These are phyloP conservation scores for Acer negundo DNA, from an alignment of 345 rosid species.

Conservation along the genomic window DNA sequence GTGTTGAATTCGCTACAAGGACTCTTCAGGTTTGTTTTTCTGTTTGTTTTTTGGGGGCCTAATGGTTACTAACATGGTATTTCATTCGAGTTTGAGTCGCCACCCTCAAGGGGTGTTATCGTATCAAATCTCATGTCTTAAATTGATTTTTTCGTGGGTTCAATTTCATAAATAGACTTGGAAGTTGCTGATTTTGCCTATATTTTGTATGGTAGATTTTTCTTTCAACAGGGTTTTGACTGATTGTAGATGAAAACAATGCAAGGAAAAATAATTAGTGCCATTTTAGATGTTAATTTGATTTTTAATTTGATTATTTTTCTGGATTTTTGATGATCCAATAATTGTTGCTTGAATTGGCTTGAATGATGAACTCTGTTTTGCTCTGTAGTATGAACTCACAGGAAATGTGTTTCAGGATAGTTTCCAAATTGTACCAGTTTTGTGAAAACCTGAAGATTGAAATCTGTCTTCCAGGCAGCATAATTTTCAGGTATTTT, in stretches of 20 bases:
- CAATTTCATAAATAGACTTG: neutral
- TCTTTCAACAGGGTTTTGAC: neutral
- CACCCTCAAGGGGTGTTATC: too few species aligned
- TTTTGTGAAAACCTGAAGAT: neutral
- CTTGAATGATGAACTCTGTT: too few species aligned
- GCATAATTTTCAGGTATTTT: neutral
- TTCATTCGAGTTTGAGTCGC: too few species aligned
- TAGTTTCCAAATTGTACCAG: too few species aligned
- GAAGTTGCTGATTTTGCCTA: neutral
- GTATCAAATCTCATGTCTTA: too few species aligned
- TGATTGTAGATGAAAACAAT: neutral
- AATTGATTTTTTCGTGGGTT: too few species aligned
- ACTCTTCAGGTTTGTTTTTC: conserved; percentile 51
- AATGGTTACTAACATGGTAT: too few species aligned
- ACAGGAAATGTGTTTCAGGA: too few species aligned
- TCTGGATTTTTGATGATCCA: neutral
- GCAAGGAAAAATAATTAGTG: neutral
- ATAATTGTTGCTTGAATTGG: neutral
- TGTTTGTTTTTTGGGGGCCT: too few species aligned
- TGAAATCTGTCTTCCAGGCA: neutral
- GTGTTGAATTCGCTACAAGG: conserved; percentile 73
- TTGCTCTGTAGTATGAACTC: too few species aligned
- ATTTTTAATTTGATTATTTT: neutral
- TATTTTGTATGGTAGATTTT: neutral
- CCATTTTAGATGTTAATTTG: neutral